Evolutionary conservation across 2,329 filamentous ascomycete species (phyloP).

Genomic region (Scedosporium minutisporum): DNA sequence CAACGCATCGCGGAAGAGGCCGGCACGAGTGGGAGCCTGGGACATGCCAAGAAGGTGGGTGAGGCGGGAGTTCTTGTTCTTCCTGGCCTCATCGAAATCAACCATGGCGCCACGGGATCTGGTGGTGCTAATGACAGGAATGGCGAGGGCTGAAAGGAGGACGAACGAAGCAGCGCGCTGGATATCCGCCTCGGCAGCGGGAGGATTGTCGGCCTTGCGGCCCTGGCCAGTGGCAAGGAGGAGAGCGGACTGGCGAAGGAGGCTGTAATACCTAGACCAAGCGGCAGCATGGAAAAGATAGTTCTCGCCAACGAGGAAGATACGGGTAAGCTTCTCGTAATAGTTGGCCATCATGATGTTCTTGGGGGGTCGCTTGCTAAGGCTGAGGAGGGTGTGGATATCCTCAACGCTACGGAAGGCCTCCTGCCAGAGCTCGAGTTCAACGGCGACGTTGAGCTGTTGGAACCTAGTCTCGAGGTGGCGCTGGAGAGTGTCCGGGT

Average conservation of each 20-base stretch:
- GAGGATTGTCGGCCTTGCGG: constrained; percentile 90
- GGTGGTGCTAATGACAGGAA: constrained; percentile 97
- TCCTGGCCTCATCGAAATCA: constrained; percentile 91
- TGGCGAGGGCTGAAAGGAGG: constrained; percentile 87
- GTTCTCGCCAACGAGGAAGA: constrained; percentile 98
- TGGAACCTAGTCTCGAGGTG: constrained; percentile 97
- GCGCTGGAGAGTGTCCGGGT: constrained; percentile 92
- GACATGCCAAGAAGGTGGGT: constrained; percentile 94
- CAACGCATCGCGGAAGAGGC: constrained; percentile 89
- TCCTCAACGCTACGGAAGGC: constrained; percentile 99
- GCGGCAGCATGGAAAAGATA: constrained; percentile 98
- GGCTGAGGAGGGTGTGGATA: constrained; percentile 91
- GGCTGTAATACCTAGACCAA: constrained; percentile 95
- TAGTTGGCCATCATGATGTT: constrained; percentile 99
- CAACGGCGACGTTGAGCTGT: constrained; percentile 94
- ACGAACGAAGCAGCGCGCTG: constrained; percentile 95
- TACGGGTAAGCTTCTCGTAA: constrained; percentile 97
- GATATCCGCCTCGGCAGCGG: constrained; percentile 79
- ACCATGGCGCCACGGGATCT: constrained; percentile 91
- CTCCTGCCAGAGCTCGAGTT: constrained; percentile 98
- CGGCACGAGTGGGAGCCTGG: constrained; percentile 75
- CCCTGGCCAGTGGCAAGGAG: constrained; percentile 76
- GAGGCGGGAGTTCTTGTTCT: constrained; percentile 97
- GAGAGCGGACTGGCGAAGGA: constrained; percentile 81
- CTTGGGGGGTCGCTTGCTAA: constrained; percentile 97